phyloP scores from a whole-genome alignment of 2,329 filamentous ascomycete genomes.

The Drechslerella dactyloides region DNA sequence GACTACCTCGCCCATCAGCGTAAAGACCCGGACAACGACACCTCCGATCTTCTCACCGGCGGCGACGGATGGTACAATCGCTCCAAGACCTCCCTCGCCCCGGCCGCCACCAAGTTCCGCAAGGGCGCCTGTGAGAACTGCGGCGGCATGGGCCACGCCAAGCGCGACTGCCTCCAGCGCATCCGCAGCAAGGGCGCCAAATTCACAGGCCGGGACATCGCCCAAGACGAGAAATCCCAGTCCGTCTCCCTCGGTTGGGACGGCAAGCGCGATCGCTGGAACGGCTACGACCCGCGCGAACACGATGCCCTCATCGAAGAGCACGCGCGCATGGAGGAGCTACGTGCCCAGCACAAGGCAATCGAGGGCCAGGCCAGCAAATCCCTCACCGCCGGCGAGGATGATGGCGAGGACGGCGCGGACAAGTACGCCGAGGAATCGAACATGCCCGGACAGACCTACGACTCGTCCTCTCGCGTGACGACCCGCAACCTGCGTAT shows the following conservation, averaged over 20 bases:
- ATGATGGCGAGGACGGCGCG: conserved; percentile 65
- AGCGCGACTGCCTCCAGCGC: conserved; percentile 87
- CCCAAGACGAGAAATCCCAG: conserved; percentile 86
- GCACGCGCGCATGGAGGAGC: conserved; percentile 81
- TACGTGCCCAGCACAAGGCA: conserved; percentile 64
- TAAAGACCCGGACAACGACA: conserved; percentile 72
- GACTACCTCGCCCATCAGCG: conserved; percentile 98
- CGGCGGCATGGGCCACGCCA: conserved; percentile 94
- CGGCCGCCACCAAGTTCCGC: conserved; percentile 92
- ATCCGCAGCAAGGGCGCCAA: conserved; percentile 88
- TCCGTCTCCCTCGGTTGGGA: conserved; percentile 92
- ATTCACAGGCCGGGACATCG: conserved; percentile 90
- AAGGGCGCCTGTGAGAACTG: conserved; percentile 99
- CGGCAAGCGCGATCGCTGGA: conserved; percentile 96
- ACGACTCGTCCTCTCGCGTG: conserved; percentile 69
- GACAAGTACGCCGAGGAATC: conserved; percentile 91
- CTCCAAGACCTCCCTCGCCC: conserved; percentile 75
- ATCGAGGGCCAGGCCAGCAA: conserved; percentile 58
- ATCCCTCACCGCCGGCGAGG: conserved; percentile 60
- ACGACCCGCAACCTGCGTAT: conserved; percentile 88
- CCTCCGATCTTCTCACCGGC: conserved; percentile 58
- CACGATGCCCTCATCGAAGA: conserved; percentile 87
- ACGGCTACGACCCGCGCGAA: conserved; percentile 90
- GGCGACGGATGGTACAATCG: conserved; percentile 91
- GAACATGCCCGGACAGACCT: conserved; percentile 83